Evolutionary conservation across 1,139 yeast genomes (phyloP), one percentile per base, ranked within the genome.

Genomic region (Blastobotrys malaysiensis): DNA sequence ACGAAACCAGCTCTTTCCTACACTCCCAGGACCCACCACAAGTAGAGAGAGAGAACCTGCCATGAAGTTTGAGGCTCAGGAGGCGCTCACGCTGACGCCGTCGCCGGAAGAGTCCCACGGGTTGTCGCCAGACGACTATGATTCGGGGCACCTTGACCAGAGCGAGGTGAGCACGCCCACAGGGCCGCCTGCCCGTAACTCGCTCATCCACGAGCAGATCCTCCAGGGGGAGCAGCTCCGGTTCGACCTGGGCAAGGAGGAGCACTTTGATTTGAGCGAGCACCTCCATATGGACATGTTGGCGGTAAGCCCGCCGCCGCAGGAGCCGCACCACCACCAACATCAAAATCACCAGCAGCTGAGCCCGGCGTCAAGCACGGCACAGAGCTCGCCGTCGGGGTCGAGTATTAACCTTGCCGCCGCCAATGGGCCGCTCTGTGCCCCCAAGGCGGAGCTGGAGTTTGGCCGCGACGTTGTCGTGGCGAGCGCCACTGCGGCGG

Each of bases 211-310:
- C 31, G 58, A 59, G 24, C 60, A 57, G 46, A 57, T 59, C 11
- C 43, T 59, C n/a, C 49, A 54, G 22, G 49, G 54, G 24, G 61
- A 59, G 27, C 26, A 48, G 14, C 11, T 52, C 16, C 39, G 39
- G 13, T 31, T 31, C 39, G 39, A 31, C 11, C 39, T 31, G 39
- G 39, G 16, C 50, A 44, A 46, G 39, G 59, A 52, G 14, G 57
- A 57, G 14, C 57, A 55, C 21, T 61, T 52, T 50, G 66, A 61
- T 48, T 43, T 63, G 18, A 50, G 61, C 6, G 61, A 62, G 48
- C 64, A 63, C 48, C 50, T 63, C 43, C 59, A 59, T 52, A 57
- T 63, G 61, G 66, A 63, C 39, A 57, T 63, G 57, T 59, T 63
- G 45, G 57, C 55, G 13, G 24, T 19, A 19, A 46, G 48, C 21